Evolutionary conservation across 2,329 filamentous ascomycete species (phyloP), one percentile per base, ranked within the genome.

Genomic region (Cadophora luteo-olivacea): DNA sequence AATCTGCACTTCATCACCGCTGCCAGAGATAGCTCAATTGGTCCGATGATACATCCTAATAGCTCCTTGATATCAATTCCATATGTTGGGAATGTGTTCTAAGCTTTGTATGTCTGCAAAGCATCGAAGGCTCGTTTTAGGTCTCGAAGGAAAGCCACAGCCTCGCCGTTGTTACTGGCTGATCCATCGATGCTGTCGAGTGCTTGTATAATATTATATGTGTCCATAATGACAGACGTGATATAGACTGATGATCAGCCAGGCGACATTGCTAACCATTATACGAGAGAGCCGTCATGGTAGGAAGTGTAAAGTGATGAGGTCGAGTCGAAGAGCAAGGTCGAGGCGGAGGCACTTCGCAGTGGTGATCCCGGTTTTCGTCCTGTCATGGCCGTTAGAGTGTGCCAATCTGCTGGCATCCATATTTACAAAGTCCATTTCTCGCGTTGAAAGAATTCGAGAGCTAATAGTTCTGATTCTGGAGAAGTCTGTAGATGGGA

Each of bases 221-320:
- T 8, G 11, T 67, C 3, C 11, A 32, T 61, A 11, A 66, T 58
- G 11, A 64, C 70, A 8, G 61, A 29, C 2, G 66, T 64, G 33
- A 68, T 66, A 60, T 70, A 66, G 9, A 65, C 54, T 36, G 66
- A 62, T 6, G 68, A 68, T 63, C 66, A 70, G 12, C 60, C 66
- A 14, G 6, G 16, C 12, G 41, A 8, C 68, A 65, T 66, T 66
- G 69, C 19, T 12, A 16, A 19, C 33, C 14, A 1, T 12, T 14
- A 25, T 6, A 54, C 16, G 11, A 2, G 5, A 54, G 51, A 29
- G 0, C 5, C 5, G 29, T 29, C 24, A 54, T 32, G 6, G 24
- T 29, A 5, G 25, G 2, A 54, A 32, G 24, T 25, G 25, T 11
- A 24, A 32, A 11, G 11, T 16, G 51, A 54, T 25, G 24, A 1